Conservation (phyloP, 2,329 filamentous ascomycete genomes). For the Diaporthe sp. region DNA sequence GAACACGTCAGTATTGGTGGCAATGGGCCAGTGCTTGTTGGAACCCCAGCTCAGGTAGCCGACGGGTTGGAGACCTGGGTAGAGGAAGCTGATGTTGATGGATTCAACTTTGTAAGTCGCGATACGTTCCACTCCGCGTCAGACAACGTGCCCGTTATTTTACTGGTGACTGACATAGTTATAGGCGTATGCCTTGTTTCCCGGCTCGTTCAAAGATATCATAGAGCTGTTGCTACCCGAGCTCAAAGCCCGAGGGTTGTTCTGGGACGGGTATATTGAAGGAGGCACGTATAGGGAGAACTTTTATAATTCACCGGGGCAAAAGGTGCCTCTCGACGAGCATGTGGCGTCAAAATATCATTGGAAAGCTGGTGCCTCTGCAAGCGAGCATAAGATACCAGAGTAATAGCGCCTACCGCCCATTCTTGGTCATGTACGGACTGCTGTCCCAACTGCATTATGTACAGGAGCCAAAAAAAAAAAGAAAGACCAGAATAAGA, state of each 20-base stretch:
- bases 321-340: conserved; percentile 52
- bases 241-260: conserved; percentile 68
- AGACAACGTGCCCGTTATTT: not conserved
- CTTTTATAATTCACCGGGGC: conserved; percentile 53
- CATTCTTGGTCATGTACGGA: not conserved
- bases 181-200: conserved; percentile 62
- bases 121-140: not conserved
- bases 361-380: conserved; percentile 54
- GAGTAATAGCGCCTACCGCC: not conserved
- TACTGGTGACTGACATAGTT: conserved; percentile 20
- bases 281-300: conserved; percentile 61
- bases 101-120: conserved; percentile 75
- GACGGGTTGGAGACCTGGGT: conserved; percentile 79
- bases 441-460: not conserved
- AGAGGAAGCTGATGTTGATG: conserved; percentile 77
- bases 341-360: conserved; percentile 57
- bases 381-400: conserved; percentile 48
- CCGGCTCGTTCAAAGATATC: conserved; percentile 76
- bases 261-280: conserved; percentile 64
- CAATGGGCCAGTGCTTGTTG: conserved; percentile 74
- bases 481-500: too few relatives aligned
- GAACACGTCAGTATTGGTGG: conserved; percentile 78
- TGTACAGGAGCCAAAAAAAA: not conserved
- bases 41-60: conserved; percentile 74
- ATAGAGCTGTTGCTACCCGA: conserved; percentile 75